Base-by-base conservation (phyloP, 73 alveolate species). In the Stentor coeruleus region DNA sequence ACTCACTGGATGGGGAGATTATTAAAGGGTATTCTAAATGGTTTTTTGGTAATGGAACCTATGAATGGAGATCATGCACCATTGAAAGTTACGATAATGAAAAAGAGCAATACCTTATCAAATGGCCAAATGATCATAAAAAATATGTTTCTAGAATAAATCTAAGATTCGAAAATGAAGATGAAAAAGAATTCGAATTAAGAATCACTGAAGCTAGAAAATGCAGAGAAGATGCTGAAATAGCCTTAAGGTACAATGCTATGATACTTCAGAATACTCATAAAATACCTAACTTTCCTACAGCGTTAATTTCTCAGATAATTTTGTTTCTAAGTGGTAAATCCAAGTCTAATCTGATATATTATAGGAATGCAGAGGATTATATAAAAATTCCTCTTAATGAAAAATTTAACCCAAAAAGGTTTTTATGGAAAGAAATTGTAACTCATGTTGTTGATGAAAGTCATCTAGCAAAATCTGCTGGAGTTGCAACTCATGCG, bases 1-100 rank as follows among this genome's bases (percentile, higher is more conserved):
- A 14, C 30, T 20, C 15, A 75, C 20, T 20, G 6, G 39, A 36
- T 1, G 31, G 28, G n/a, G 57, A 85, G 26, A 41, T 38, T 49
- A 39, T 82, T 60, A 36, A 59, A 6, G 94, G 85, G 35, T 49
- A 40, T 20, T 75, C 89, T 30, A 88, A 86, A 81, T 88, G 94
- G 89, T 86, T 85, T 77, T 88, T 80, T 77, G 88, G 91, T 1
- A 74, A 85, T 74, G 94, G 92, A 2, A 86, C 89, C 0, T 86
- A 59, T 33, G 91, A 88, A 72, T 39, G 80, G 81, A 66, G 85
- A 74, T 55, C 79, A 2, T 88, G 94, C 60, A 85, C 66, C 31
- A 88, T 85, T 33, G 39, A 81, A 4, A 75, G 60, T 38, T 88
- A 88, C 66, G 77, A 85, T 73, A 39, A 35, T n/a, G 83, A 80